Evolutionary conservation across 495 filamentous ascomycete species (phyloP).

Genomic region (Tuber indicum): DNA sequence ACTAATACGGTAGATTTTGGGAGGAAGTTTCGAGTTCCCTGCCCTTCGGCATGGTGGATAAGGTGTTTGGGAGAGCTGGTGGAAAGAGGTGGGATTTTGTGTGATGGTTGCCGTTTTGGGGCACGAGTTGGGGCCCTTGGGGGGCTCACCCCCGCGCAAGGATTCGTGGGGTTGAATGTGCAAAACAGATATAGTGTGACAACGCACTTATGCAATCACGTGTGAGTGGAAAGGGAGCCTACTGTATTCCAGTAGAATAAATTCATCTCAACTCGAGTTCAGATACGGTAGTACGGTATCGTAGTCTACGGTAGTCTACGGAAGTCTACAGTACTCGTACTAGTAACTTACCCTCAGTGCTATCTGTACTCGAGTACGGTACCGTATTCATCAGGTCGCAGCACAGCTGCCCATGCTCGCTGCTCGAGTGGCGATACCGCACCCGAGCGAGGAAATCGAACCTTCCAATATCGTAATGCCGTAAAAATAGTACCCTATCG

Average conservation of each 20-base stretch:
- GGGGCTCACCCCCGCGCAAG: not conserved
- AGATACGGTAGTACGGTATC: too few species aligned
- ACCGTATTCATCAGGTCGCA: not conserved
- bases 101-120: not conserved
- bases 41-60: not conserved
- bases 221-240: not conserved
- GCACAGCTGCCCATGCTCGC: not conserved
- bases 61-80: not conserved
- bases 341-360: too few species aligned
- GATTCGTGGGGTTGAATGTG: not conserved
- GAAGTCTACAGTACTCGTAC: too few species aligned
- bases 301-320: too few species aligned
- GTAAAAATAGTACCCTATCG: not conserved
- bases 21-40: not conserved
- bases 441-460: not conserved
- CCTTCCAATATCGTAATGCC: not conserved
- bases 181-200: not conserved
- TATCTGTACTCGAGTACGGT: too few species aligned
- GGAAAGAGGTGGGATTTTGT: not conserved
- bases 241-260: not conserved
- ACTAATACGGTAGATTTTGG: not conserved
- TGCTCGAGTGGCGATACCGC: not conserved
- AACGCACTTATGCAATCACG: not conserved
- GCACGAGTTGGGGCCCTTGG: not conserved
- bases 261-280: not conserved